Evolutionary conservation across 129 eudicot genomes (phyloP).

Genomic region (Silybum marianum): DNA sequence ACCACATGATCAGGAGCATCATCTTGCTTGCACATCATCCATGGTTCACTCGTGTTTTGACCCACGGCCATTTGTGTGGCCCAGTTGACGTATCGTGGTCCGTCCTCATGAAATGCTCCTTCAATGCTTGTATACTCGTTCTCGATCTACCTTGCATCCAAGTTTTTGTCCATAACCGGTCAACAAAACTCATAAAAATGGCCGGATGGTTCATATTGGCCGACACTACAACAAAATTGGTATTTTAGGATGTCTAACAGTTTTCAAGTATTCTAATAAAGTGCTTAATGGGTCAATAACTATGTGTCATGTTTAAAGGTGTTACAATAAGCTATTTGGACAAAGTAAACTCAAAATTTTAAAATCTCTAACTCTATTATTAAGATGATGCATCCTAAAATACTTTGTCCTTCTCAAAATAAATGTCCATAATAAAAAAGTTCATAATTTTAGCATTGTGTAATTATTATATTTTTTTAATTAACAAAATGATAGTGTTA

Average conservation of each 20-base stretch:
- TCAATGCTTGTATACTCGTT: conserved; percentile 83
- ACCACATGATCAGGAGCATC: conserved; percentile 98
- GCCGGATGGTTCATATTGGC: background rate
- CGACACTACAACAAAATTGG: background rate
- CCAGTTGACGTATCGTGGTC: conserved; percentile 72
- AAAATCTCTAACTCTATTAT: background rate
- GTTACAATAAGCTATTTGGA: too few species aligned
- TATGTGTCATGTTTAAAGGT: background rate
- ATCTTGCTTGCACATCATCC: conserved; percentile 97
- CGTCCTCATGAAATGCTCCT: conserved; percentile 46
- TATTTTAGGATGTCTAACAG: too few species aligned
- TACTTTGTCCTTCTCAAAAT: background rate
- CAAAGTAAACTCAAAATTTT: background rate
- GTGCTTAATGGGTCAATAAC: background rate
- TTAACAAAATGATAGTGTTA: background rate
- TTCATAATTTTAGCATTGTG: background rate
- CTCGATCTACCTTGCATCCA: conserved; percentile 55
- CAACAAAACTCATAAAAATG: background rate
- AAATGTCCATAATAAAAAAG: background rate
- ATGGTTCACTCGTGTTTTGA: conserved; percentile 80
- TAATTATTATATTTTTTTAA: background rate
- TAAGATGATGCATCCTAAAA: background rate
- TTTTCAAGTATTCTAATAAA: too few species aligned
- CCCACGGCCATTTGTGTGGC: conserved; percentile 81
- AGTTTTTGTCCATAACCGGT: background rate